These are phyloP conservation scores for Apiospora arundinis DNA, from an alignment of 2,329 filamentous ascomycete species.

Conservation along the genomic window DNA sequence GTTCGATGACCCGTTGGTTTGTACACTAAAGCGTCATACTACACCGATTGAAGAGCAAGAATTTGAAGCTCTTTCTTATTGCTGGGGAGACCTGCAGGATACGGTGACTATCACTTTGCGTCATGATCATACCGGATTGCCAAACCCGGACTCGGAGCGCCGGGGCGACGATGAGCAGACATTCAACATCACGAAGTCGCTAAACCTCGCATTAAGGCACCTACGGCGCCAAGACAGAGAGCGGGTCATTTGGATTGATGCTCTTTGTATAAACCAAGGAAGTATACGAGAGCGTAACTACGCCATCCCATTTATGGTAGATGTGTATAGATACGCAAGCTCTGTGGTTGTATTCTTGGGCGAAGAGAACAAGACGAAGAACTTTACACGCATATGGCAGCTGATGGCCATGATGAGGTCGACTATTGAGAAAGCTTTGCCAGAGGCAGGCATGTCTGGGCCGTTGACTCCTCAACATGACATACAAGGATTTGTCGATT, in stretches of 20 bases:
- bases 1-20: slow-evolving; percentile 17
- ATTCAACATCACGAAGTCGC: slow-evolving; percentile 19
- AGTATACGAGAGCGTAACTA: slow-evolving; percentile 23
- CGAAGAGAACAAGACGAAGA: slow-evolving; percentile 12
- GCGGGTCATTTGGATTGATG: slow-evolving; percentile 21
- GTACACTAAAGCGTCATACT: slow-evolving; percentile 18
- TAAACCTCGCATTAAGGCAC: slow-evolving; percentile 17
- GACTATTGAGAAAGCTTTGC: slow-evolving; percentile 7
- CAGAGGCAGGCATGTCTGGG: not conserved
- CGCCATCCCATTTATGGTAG: slow-evolving; percentile 23
- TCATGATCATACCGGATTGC: not conserved
- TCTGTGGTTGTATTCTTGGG: slow-evolving; percentile 20
- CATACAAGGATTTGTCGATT: slow-evolving; percentile 12
- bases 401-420: slow-evolving; percentile 20
- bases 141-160: not conserved
- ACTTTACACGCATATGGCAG: slow-evolving; percentile 22
- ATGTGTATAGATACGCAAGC: slow-evolving; percentile 18
- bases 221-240: slow-evolving; percentile 8
- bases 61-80: slow-evolving; percentile 23
- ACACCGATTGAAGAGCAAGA: not conserved
- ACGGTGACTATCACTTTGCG: slow-evolving; percentile 20
- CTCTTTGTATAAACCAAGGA: slow-evolving; percentile 23
- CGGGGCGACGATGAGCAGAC: not conserved
- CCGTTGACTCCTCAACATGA: slow-evolving; percentile 19
- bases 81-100: slow-evolving; percentile 22